Conservation (phyloP, 2,329 filamentous ascomycete genomes). For the Colletotrichum sidae region DNA sequence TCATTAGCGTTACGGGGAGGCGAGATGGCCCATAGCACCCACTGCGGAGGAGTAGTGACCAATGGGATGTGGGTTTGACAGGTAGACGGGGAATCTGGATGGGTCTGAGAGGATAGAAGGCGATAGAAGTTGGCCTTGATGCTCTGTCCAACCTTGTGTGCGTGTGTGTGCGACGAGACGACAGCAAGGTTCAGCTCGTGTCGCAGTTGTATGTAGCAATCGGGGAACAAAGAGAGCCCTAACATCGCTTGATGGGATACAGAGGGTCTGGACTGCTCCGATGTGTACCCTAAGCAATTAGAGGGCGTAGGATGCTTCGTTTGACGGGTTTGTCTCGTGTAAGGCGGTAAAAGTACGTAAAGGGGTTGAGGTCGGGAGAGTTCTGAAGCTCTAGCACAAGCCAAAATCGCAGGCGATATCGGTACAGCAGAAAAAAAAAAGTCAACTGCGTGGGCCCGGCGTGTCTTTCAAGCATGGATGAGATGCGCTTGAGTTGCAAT, state of each 20-base stretch:
- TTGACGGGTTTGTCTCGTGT: constrained; percentile 11
- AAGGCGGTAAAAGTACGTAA: constrained; percentile 11
- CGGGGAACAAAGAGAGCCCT: constrained; percentile 20
- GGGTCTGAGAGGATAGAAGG: constrained; percentile 32
- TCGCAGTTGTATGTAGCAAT: constrained; percentile 13
- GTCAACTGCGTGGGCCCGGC: constrained; percentile 30
- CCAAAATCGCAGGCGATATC: constrained; percentile 25
- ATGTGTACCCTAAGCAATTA: constrained; percentile 24
- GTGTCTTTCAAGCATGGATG: constrained; percentile 29
- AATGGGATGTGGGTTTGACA: constrained; percentile 22
- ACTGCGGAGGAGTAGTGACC: constrained; percentile 14
- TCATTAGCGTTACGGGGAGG: constrained; percentile 25
- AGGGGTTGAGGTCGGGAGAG: neutral
- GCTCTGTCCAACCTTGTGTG: constrained; percentile 7
- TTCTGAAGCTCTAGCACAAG: constrained; percentile 26
- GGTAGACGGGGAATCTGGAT: constrained; percentile 25
- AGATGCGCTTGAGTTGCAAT: constrained; percentile 26
- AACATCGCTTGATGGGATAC: constrained; percentile 3
- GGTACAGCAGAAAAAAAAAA: constrained; percentile 26
- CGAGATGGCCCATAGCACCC: constrained; percentile 25
- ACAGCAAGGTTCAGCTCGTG: constrained; percentile 20
- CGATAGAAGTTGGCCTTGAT: constrained; percentile 28
- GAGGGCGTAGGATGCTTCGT: constrained; percentile 26
- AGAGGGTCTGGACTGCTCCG: constrained; percentile 8
- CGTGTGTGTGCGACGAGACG: constrained; percentile 6